Evolutionary conservation across 208 protist genomes (phyloP).

Genomic region (Leishmania lainsoni): DNA sequence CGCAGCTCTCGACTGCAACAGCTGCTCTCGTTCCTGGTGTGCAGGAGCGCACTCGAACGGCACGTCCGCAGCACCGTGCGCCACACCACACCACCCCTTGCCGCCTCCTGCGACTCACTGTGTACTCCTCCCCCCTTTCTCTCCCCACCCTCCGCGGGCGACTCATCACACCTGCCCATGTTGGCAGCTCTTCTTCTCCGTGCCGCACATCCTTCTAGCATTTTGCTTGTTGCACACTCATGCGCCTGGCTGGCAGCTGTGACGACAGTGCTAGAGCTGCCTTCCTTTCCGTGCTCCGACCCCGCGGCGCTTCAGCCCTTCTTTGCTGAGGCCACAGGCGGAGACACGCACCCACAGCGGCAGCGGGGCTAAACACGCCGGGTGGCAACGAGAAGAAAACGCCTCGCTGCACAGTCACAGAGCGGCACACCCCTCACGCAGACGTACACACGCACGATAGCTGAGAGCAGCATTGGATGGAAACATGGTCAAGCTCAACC

Average conservation of each 20-base stretch:
- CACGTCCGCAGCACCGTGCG: neutral
- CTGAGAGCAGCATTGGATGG: too few species aligned
- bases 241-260: neutral
- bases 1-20: neutral
- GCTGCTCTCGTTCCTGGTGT: neutral
- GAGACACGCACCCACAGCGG: neutral
- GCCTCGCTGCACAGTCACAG: neutral
- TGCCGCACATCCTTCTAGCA: neutral
- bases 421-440: neutral
- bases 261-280: neutral
- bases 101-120: neutral
- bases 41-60: neutral
- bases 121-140: neutral
- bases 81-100: neutral
- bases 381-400: neutral
- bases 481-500: neutral
- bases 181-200: neutral
- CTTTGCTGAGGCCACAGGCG: neutral
- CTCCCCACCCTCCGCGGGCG: neutral
- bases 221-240: neutral
- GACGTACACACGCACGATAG: neutral
- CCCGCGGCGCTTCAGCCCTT: neutral
- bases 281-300: neutral
- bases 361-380: neutral
- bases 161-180: neutral